These are phyloP conservation scores for Aspergillus diversus DNA, from an alignment of 495 filamentous ascomycete species.

Conservation along the genomic window DNA sequence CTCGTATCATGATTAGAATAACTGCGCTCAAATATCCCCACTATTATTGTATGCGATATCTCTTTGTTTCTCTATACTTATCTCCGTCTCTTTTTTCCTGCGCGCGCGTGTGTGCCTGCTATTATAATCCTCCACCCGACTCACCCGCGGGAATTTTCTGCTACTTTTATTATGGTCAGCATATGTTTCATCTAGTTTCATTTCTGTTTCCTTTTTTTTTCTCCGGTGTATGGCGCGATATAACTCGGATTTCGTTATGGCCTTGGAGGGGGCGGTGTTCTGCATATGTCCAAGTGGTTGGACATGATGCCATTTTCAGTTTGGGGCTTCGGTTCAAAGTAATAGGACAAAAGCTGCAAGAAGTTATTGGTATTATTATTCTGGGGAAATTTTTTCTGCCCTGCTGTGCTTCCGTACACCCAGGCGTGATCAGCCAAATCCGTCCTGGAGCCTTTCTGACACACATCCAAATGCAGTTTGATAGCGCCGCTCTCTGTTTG, in stretches of 20 bases:
- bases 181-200: slow-evolving; percentile 2
- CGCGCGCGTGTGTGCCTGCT: too few species aligned
- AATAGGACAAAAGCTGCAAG: slow-evolving; percentile 11
- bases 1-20: slow-evolving; percentile 24
- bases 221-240: slow-evolving; percentile 28
- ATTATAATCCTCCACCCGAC: too few species aligned
- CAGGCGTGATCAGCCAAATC: neutral
- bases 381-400: neutral
- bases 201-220: slow-evolving; percentile 2
- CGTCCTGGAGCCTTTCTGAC: neutral
- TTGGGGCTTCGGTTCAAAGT: slow-evolving; percentile 6
- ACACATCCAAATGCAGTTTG: neutral
- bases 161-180: slow-evolving; percentile 15
- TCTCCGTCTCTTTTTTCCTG: slow-evolving; percentile 1
- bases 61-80: neutral
- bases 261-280: slow-evolving; percentile 23
- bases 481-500: too few species aligned
- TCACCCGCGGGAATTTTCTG: neutral
- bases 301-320: slow-evolving; percentile 7
- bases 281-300: slow-evolving; percentile 20
- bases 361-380: slow-evolving; percentile 5
- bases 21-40: neutral
- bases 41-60: slow-evolving; percentile 1
- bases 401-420: neutral
- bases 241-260: slow-evolving; percentile 20